Evolutionary conservation across 345 rosid genomes (phyloP).

Genomic region (Durio zibethinus): DNA sequence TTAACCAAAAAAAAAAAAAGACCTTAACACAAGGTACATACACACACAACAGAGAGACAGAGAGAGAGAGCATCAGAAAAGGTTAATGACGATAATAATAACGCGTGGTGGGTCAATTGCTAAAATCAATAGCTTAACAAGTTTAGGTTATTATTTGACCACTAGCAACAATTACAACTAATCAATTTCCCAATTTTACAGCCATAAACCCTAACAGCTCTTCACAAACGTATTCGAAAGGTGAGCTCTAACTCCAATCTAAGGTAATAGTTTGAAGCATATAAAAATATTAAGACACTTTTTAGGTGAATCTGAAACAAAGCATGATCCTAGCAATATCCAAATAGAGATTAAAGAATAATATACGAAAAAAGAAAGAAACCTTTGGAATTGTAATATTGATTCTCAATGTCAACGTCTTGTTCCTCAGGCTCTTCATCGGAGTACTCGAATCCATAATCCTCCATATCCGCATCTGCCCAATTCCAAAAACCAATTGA

Average conservation of each 20-base stretch:
- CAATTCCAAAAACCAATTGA: background rate
- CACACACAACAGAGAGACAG: background rate
- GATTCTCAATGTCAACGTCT: conserved; percentile 96
- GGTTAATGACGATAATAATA: background rate
- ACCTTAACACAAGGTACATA: background rate
- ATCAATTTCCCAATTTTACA: background rate
- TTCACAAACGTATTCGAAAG: background rate
- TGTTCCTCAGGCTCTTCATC: conserved; percentile 98
- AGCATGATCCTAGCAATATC: background rate
- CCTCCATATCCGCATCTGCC: conserved; percentile 99
- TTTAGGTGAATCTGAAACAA: background rate
- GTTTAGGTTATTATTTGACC: background rate
- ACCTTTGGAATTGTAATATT: conserved; percentile 96
- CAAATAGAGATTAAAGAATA: background rate
- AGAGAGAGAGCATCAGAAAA: background rate
- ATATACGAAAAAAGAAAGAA: background rate
- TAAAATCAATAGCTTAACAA: background rate
- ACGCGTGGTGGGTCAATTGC: background rate
- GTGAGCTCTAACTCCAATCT: background rate
- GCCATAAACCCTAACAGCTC: conserved; percentile 2
- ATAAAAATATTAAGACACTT: background rate
- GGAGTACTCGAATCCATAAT: conserved; percentile 96
- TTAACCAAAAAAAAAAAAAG: background rate
- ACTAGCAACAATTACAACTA: background rate
- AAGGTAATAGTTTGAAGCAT: background rate